phyloP scores from a whole-genome alignment of 208 protist species.

The Lotmaria passim region DNA sequence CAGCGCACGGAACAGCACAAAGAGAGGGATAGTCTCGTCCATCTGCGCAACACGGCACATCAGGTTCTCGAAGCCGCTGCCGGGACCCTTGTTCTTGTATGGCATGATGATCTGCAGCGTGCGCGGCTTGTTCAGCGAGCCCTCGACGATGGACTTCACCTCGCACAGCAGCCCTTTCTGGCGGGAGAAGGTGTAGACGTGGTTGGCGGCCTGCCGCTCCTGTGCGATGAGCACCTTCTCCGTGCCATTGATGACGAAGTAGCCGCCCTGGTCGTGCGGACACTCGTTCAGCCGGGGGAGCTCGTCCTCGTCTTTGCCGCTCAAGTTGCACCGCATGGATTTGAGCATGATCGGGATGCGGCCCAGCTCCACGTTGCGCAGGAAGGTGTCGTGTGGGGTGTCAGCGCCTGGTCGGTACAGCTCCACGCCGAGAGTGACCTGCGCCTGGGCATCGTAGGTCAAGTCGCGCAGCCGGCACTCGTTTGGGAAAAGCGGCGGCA shows the following conservation, averaged over 20 bases:
- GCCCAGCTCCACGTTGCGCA: slow-evolving; percentile 94
- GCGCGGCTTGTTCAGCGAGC: slow-evolving; percentile 81
- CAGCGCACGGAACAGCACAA: slow-evolving; percentile 97
- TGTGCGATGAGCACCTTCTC: slow-evolving; percentile 98
- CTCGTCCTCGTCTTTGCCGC: slow-evolving; percentile 91
- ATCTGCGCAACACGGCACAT: slow-evolving; percentile 94
- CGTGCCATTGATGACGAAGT: slow-evolving; percentile 99
- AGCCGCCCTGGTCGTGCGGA: slow-evolving; percentile 98
- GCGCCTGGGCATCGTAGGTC: slow-evolving; percentile 88
- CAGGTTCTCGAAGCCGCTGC: slow-evolving; percentile 85
- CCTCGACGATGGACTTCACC: slow-evolving; percentile 95
- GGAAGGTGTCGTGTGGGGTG: slow-evolving; percentile 40
- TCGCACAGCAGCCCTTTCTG: slow-evolving; percentile 94
- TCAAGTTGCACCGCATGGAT: slow-evolving; percentile 96
- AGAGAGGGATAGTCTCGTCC: slow-evolving; percentile 85
- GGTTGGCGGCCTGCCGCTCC: slow-evolving; percentile 98
- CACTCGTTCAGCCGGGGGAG: slow-evolving; percentile 97
- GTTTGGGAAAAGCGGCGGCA: slow-evolving; percentile 92
- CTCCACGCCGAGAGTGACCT: slow-evolving; percentile 65
- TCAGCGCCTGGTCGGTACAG: slow-evolving; percentile 57
- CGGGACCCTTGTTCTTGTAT: slow-evolving; percentile 94
- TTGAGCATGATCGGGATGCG: slow-evolving; percentile 99
- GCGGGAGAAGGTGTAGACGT: slow-evolving; percentile 97
- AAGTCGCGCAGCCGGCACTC: slow-evolving; percentile 97
- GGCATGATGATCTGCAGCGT: slow-evolving; percentile 95